Conservation (phyloP, 139 green algal species). For the Chlamydomonas asymmetrica region DNA sequence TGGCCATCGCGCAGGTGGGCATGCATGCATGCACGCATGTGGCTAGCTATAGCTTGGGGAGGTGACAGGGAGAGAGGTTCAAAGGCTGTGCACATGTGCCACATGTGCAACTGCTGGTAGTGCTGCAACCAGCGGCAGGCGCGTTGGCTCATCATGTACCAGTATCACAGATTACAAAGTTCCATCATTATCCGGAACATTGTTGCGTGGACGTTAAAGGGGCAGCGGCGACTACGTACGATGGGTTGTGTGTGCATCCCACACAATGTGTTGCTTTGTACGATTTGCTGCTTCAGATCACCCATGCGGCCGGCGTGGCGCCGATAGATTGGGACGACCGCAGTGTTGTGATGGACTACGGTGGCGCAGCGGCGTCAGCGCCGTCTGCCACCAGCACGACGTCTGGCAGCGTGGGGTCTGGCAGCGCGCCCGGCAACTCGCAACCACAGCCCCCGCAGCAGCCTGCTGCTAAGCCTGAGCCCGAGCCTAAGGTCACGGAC, state of each 20-base stretch:
- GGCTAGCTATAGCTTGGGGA: too few species aligned
- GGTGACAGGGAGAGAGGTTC: background rate
- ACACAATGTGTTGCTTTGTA: background rate
- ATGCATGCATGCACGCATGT: background rate
- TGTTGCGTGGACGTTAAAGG: too few species aligned
- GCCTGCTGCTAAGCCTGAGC: conserved; percentile 23
- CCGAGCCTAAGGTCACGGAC: conserved; percentile 43
- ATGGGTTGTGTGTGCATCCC: too few species aligned
- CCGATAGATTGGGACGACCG: conserved; percentile 62
- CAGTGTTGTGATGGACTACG: conserved; percentile 32
- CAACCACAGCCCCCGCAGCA: conserved; percentile 10
- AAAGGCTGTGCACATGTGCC: too few species aligned
- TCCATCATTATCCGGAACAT: too few species aligned
- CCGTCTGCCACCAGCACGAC: too few species aligned
- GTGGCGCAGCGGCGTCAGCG: conserved; percentile 7
- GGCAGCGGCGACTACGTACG: too few species aligned
- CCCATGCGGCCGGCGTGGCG: conserved; percentile 9
- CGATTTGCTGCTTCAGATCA: background rate
- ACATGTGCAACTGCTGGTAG: too few species aligned
- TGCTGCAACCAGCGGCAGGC: too few species aligned
- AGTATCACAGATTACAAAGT: too few species aligned
- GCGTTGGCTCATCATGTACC: too few species aligned
- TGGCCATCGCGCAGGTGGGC: background rate
- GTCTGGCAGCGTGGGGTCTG: too few species aligned
- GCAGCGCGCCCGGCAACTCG: background rate